These are phyloP conservation scores for Lasiodiplodia hormozganensis DNA, from an alignment of 2,329 filamentous ascomycete genomes.

Conservation along the genomic window DNA sequence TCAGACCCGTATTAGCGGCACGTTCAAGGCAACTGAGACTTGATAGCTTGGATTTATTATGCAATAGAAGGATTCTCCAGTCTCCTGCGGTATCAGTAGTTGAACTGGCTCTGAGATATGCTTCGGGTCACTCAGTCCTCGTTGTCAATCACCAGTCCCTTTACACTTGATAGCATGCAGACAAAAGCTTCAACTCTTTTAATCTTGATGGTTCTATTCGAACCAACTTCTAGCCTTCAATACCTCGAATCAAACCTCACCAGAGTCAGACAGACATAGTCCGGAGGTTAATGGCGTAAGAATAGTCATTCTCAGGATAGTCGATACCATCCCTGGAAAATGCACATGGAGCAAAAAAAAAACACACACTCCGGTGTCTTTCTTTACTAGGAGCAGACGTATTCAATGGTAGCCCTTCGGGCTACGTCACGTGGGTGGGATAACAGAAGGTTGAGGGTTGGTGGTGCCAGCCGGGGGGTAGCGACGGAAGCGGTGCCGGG, in stretches of 20 bases:
- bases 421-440: not conserved
- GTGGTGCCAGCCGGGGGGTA: not conserved
- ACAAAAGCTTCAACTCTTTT: too few species aligned
- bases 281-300: too few species aligned
- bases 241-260: too few species aligned
- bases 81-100: not conserved
- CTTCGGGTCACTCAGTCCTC: not conserved
- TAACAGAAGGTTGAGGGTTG: not conserved
- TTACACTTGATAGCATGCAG: not conserved
- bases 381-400: not conserved
- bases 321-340: too few species aligned
- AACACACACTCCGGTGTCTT: too few species aligned
- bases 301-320: too few species aligned
- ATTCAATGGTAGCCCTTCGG: not conserved
- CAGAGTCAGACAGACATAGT: too few species aligned
- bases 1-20: not conserved
- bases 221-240: too few species aligned
- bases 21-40: not conserved
- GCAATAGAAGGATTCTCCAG: not conserved
- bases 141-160: not conserved
- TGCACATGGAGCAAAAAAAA: too few species aligned
- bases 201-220: too few species aligned
- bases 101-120: not conserved
- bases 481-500: not conserved
- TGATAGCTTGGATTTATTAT: not conserved